Conservation (phyloP, 495 filamentous ascomycete genomes). For the Bombardia bombarda region DNA sequence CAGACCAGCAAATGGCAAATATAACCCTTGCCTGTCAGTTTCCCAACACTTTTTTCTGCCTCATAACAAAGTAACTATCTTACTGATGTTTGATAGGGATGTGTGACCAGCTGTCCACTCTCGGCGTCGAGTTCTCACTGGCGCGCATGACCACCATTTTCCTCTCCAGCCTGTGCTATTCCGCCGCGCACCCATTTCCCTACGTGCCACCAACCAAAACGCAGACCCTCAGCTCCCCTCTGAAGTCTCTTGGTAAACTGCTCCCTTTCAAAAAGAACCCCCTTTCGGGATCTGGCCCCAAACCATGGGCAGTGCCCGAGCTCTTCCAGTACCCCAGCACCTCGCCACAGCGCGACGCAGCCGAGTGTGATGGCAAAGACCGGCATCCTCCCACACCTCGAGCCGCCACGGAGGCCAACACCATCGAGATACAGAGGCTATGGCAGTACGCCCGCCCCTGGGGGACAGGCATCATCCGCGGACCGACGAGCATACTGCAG, state of each 20-base stretch:
- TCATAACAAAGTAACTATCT: too few relatives aligned
- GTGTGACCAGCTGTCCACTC: conserved; percentile 26
- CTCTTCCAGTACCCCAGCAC: conserved; percentile 5
- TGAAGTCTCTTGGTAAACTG: conserved; percentile 7
- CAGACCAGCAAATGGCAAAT: conserved; percentile 25
- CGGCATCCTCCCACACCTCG: too few relatives aligned
- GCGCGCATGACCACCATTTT: conserved; percentile 17
- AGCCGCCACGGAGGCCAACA: background rate
- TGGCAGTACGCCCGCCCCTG: conserved; percentile 21
- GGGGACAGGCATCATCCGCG: conserved; percentile 15
- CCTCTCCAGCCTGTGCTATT: conserved; percentile 17
- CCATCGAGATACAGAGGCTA: too few relatives aligned
- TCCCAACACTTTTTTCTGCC: background rate
- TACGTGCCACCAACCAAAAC: conserved; percentile 7
- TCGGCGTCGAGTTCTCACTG: conserved; percentile 28
- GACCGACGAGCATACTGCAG: conserved; percentile 13
- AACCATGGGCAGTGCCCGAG: conserved; percentile 10
- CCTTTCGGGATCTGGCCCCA: too few relatives aligned
- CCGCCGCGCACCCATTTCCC: conserved; percentile 26
- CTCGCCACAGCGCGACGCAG: conserved; percentile 7
- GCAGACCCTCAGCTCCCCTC: background rate
- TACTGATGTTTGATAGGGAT: conserved; percentile 23
- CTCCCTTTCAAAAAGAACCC: conserved; percentile 2
- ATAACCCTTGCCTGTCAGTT: conserved; percentile 24
- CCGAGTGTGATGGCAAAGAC: conserved; percentile 15